Base-by-base conservation (phyloP, 768 basidiomycete genomes). In the Kwoniella sp. region DNA sequence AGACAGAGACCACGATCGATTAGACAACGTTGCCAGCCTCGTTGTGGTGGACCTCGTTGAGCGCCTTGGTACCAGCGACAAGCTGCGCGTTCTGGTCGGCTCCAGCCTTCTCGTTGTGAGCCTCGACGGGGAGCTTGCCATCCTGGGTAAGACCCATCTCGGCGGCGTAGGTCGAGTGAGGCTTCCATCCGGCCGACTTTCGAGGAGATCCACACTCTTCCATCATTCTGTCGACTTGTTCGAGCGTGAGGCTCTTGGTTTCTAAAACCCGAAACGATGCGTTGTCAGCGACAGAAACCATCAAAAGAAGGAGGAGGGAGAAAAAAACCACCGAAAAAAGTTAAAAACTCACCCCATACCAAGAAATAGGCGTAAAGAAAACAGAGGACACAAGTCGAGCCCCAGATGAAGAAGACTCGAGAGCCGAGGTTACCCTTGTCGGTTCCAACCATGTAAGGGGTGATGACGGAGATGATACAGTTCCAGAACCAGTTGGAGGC, bases 311-410 rank as follows among this genome's bases (percentile, higher is more conserved):
- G 33, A 33, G 13, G 33, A 33, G 33, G 33, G 33, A 33, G 33
- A 13, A 33, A 13, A 33, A 33, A 33, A 33, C 33, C 33, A 33
- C 5, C 7, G 29, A 33, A 33, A 21, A 27, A 33, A 24, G 40
- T 22, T n/a, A 29, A 36, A 74, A 85, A 89, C 19, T 88, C 90
- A 82, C 91, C 90, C 22, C 90, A 90, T 51, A 92, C 85, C 76
- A 87, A 85, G 58, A 90, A 79, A 77, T 87, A 89, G 25, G 90
- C 89, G 74, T 89, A 92, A 63, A 85, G 77, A 72, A 84, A 87
- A 37, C 88, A 89, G 70, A 88, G 25, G 47, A 72, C 66, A 67
- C 78, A 79, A 62, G 76, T 77, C 30, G 73, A 72, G 15, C 78
- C 78, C 78, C 78, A 79, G 27, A 79, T 56, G 72, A 78, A 79